Base-by-base conservation (phyloP, 2,329 filamentous ascomycete genomes). In the Trichoderma koningiopsis region DNA sequence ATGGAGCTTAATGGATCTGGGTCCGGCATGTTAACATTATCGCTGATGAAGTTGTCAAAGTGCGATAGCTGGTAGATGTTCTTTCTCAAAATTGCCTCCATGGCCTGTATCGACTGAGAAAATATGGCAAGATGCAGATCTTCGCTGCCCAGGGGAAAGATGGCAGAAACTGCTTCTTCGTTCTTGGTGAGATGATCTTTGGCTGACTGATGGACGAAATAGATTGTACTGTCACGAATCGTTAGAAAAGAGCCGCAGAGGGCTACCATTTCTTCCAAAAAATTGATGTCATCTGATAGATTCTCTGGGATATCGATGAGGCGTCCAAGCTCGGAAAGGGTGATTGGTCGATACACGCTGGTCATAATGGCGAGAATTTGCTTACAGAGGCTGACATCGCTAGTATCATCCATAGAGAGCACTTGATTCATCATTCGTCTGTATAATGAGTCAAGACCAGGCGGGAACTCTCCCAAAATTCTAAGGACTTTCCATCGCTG, bases 191-290 rank as follows among this genome's bases (percentile, higher is more conserved):
- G 70, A 70, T 84, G 83, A 4, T 84, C 81, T 71, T 83, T 82
- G 0, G 80, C 82, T 3, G 81, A 83, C 64, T 83, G 77, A 70
- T 85, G 81, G 1, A 84, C 75, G 71, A 82, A 79, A 65, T 74
- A 80, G 7, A 83, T 66, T 0, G 27, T 73, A 2, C 59, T 68
- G 4, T 79, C 67, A 29, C 74, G 74, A 57, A 81, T 29, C 0
- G 76, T 80, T 1, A 84, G 73, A 59, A 83, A 82, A 5, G 79
- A 84, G 31, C 81, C 79, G 70, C 80, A 84, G 4, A 68, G 19
- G 2, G 69, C 40, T 13, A 84, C 73, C 8, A 82, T 72, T 5
- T 78, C 68, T 35, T 59, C 19, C 5, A 80, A 19, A 1, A 73
- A 62, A 8, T 43, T 13, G 19, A 75, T 70, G 31, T 69, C 47